These are phyloP conservation scores for Glebionis coronaria DNA, from an alignment of 129 eudicot species.

Conservation along the genomic window DNA sequence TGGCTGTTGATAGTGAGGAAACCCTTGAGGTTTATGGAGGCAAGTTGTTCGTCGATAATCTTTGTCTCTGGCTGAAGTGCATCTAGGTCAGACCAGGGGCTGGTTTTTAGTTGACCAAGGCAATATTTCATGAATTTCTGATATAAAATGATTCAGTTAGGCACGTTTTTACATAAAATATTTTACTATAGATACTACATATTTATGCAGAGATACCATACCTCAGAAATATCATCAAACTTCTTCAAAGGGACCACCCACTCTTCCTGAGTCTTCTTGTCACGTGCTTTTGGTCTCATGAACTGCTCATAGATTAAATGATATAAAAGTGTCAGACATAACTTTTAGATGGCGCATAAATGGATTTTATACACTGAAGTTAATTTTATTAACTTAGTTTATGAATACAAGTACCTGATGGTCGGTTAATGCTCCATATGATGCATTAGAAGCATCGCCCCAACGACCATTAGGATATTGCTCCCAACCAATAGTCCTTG, in stretches of 20 bases:
- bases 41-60: conserved; percentile 73
- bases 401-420: conserved; percentile 60
- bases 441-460: conserved; percentile 89
- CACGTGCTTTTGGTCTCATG: conserved; percentile 90
- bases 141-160: conserved; percentile 14
- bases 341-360: neutral
- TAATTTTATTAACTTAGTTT: neutral
- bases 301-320: conserved; percentile 49
- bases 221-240: conserved; percentile 85
- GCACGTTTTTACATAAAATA: neutral
- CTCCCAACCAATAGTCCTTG: conserved; percentile 89
- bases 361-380: neutral
- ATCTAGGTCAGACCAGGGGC: conserved; percentile 95
- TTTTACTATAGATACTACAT: neutral
- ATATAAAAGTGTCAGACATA: neutral
- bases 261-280: conserved; percentile 82
- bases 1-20: conserved; percentile 93
- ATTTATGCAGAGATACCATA: conserved; percentile 19
- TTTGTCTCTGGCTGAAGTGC: conserved; percentile 95
- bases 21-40: conserved; percentile 67
- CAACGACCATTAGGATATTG: conserved; percentile 93
- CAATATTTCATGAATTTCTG: conserved; percentile 85
- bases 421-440: conserved; percentile 86
- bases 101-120: conserved; percentile 76
- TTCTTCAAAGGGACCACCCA: conserved; percentile 81